Percentiles rank a stretch among this genome's conserved stretches.
These are phyloP conservation scores for Stephanodiscus triporus DNA, from an alignment of 108 stramenopile genomes.

Conservation along the genomic window DNA sequence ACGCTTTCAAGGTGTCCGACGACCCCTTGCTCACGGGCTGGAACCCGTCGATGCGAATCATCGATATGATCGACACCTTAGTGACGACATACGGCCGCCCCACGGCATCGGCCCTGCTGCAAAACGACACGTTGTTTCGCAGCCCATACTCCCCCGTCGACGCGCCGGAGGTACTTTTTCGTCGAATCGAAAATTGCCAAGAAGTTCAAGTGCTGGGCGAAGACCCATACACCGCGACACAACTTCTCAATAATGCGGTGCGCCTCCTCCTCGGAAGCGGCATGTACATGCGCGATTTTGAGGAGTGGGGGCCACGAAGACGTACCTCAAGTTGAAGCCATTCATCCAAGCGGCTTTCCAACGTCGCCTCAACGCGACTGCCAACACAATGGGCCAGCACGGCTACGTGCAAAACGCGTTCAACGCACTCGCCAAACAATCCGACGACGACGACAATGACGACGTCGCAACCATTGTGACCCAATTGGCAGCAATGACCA, in stretches of 20 bases:
- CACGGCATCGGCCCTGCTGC: neutral
- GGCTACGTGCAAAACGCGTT: neutral
- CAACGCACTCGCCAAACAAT: neutral
- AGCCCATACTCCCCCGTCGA: neutral
- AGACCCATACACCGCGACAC: neutral
- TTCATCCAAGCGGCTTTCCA: neutral
- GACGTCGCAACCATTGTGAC: neutral
- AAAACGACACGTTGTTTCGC: neutral
- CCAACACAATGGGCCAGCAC: neutral
- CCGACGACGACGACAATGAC: neutral
- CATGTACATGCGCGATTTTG: neutral
- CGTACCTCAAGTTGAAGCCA: neutral
- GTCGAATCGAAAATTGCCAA: neutral
- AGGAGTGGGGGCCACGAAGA: no score
- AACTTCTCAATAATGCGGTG: neutral
- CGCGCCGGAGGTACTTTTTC: neutral
- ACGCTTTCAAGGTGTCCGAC: neutral
- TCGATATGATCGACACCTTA: neutral
- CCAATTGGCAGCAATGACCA: neutral
- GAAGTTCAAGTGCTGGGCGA: neutral
- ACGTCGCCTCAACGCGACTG: neutral
- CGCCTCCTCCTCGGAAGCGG: neutral
- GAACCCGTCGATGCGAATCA: neutral
- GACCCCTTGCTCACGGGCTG: neutral
- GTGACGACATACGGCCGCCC: neutral